Conservation (phyloP, 2,329 filamentous ascomycete species). For the Colletotrichum siamense region DNA sequence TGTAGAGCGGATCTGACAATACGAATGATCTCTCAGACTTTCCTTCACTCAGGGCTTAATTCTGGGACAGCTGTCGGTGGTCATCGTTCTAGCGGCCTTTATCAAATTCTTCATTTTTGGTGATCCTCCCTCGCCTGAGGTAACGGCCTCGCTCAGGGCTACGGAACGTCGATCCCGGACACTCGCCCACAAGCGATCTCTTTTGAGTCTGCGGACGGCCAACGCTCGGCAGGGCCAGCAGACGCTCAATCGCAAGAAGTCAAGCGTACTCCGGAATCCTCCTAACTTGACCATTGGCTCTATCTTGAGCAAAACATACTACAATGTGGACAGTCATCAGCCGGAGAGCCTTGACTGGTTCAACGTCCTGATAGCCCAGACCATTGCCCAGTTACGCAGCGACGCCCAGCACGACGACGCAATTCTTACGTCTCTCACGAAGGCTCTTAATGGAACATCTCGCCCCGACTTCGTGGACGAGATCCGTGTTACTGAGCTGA, state of each 20-base stretch:
- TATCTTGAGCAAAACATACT: conserved; percentile 96
- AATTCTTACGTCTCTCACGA: conserved; percentile 84
- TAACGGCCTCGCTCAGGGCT: conserved; percentile 76
- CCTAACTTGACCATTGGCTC: conserved; percentile 87
- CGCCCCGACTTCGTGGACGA: conserved; percentile 93
- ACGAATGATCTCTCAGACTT: conserved; percentile 56
- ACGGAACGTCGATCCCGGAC: conserved; percentile 77
- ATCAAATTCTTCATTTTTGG: conserved; percentile 99
- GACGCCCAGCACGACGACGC: conserved; percentile 93
- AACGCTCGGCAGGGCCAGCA: conserved; percentile 44
- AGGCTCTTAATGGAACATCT: conserved; percentile 83
- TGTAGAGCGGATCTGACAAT: neutral
- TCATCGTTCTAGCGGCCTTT: conserved; percentile 89
- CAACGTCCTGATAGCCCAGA: conserved; percentile 95
- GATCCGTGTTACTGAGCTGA: conserved; percentile 92
- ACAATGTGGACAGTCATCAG: conserved; percentile 94
- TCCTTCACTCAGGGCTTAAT: conserved; percentile 95
- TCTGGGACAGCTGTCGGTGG: conserved; percentile 90
- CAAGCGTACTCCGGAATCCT: conserved; percentile 74
- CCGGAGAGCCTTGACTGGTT: conserved; percentile 98
- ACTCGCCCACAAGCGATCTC: conserved; percentile 76
- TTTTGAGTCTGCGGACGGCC: conserved; percentile 65
- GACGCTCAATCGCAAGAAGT: conserved; percentile 67
- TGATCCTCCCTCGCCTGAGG: conserved; percentile 84
- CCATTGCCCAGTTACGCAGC: conserved; percentile 91